These are phyloP conservation scores for Penicillium arizonense DNA, from an alignment of 495 filamentous ascomycete genomes.

Conservation along the genomic window DNA sequence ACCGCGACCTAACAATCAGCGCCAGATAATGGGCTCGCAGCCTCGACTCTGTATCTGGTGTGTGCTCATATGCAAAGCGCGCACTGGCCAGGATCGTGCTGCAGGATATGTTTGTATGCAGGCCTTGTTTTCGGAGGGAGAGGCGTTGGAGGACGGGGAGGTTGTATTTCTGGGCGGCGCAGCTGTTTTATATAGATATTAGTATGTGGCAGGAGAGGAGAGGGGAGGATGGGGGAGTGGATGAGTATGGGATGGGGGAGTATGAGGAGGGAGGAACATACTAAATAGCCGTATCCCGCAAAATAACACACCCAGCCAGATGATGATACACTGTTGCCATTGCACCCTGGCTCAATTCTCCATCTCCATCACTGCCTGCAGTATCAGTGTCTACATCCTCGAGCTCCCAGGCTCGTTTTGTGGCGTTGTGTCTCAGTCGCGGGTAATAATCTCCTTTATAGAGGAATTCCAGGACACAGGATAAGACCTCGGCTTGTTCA, in stretches of 20 bases:
- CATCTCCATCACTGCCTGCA: constrained; percentile 40
- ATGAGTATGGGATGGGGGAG: too few species aligned
- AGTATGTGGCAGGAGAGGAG: too few species aligned
- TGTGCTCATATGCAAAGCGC: constrained; percentile 84
- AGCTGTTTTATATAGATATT: constrained; percentile 36
- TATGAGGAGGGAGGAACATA: constrained; percentile 14
- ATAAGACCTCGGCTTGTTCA: constrained; percentile 87
- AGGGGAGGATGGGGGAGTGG: too few species aligned
- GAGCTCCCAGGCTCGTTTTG: constrained; percentile 66
- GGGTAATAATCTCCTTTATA: constrained; percentile 96
- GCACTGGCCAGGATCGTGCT: constrained; percentile 81
- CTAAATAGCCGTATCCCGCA: constrained; percentile 90
- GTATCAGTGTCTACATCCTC: constrained; percentile 47
- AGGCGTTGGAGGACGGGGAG: constrained; percentile 81
- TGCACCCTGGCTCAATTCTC: neutral
- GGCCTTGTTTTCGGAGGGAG: constrained; percentile 80
- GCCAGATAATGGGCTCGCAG: constrained; percentile 89
- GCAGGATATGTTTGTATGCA: constrained; percentile 77
- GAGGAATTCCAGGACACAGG: constrained; percentile 84
- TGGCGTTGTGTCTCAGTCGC: constrained; percentile 67
- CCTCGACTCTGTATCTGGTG: constrained; percentile 83
- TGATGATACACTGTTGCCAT: constrained; percentile 66
- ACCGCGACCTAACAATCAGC: constrained; percentile 79
- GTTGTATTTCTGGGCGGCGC: constrained; percentile 77
- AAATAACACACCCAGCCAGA: constrained; percentile 61